These are phyloP conservation scores for Saturnispora bothae DNA, from an alignment of 805 yeast species.

Conservation along the genomic window DNA sequence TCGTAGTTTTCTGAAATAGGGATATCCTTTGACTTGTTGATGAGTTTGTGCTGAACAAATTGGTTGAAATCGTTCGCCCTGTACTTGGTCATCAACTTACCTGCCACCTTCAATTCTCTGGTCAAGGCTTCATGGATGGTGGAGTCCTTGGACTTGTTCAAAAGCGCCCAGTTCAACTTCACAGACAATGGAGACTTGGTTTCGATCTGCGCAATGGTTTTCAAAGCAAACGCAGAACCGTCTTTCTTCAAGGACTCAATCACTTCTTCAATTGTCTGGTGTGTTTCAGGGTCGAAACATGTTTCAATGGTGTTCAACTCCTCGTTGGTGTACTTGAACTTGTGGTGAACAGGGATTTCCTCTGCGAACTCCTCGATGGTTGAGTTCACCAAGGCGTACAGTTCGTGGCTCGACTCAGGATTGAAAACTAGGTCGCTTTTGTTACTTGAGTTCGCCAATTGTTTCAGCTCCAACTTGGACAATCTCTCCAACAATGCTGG, in stretches of 20 bases:
- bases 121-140: constrained; percentile 57
- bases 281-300: constrained; percentile 42
- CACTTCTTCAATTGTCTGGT: constrained; percentile 42
- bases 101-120: constrained; percentile 66
- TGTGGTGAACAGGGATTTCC: constrained; percentile 51
- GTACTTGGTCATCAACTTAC: constrained; percentile 54
- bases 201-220: constrained; percentile 44
- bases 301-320: constrained; percentile 56
- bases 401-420: constrained; percentile 23
- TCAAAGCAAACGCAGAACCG: constrained; percentile 55
- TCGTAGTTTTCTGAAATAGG: constrained; percentile 12
- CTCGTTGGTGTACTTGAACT: constrained; percentile 44
- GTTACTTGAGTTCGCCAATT: constrained; percentile 14
- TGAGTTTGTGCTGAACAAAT: constrained; percentile 42
- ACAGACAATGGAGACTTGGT: constrained; percentile 72
- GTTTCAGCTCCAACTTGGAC: constrained; percentile 38
- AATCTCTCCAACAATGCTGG: constrained; percentile 55
- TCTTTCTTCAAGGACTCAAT: constrained; percentile 41
- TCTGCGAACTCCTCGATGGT: constrained; percentile 73
- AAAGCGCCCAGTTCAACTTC: constrained; percentile 57
- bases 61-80: constrained; percentile 37
- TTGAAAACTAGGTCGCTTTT: constrained; percentile 13
- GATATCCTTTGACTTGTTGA: constrained; percentile 29
- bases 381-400: constrained; percentile 49
- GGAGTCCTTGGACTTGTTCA: constrained; percentile 48